phyloP scores from a whole-genome alignment of 2,329 filamentous ascomycete species.

The Aspergillus quadricinctus region DNA sequence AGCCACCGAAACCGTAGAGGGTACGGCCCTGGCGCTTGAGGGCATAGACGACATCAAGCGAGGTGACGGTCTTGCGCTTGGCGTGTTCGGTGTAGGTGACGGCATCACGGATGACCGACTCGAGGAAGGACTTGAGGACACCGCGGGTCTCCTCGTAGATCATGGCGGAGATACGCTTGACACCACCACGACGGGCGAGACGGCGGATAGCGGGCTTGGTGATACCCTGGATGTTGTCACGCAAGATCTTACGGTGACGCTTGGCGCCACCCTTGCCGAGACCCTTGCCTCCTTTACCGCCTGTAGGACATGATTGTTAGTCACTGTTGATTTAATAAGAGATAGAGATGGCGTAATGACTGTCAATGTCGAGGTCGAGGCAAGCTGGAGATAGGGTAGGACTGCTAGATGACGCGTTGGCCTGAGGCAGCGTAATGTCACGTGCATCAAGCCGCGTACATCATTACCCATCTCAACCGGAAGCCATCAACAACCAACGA shows the following conservation, averaged over 20 bases:
- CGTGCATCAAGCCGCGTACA: conserved; percentile 21
- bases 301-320: conserved; percentile 45
- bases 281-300: conserved; percentile 94
- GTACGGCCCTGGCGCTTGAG: conserved; percentile 65
- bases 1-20: conserved; percentile 85
- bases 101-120: conserved; percentile 73
- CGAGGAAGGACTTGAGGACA: conserved; percentile 79
- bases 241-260: conserved; percentile 98
- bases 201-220: conserved; percentile 98
- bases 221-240: conserved; percentile 99
- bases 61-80: conserved; percentile 61
- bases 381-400: background rate
- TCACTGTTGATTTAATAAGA: background rate
- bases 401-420: conserved; percentile 8
- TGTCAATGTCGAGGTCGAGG: background rate
- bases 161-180: conserved; percentile 99
- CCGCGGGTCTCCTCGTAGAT: conserved; percentile 80
- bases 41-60: conserved; percentile 60
- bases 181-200: conserved; percentile 98
- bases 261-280: conserved; percentile 98
- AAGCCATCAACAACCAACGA: background rate
- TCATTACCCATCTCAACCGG: conserved; percentile 3
- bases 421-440: conserved; percentile 20
- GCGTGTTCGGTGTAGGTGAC: conserved; percentile 81
- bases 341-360: background rate